Evolutionary conservation across 441 rosid species (phyloP).

Genomic region (Adansonia rubrostipa): DNA sequence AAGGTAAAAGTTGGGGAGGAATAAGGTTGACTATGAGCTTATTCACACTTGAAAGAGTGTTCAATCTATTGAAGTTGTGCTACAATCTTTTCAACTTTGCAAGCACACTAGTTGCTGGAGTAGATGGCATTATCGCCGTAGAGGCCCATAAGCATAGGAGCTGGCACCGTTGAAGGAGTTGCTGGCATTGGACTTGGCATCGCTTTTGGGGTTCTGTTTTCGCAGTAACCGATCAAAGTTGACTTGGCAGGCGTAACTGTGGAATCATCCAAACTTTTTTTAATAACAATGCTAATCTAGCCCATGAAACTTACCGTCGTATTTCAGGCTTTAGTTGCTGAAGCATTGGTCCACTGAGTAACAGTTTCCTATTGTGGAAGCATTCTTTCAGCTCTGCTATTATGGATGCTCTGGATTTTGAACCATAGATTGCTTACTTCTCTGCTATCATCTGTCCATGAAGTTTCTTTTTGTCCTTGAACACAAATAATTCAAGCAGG

Average conservation of each 20-base stretch:
- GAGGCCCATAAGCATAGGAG: constrained; percentile 46
- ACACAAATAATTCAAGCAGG: constrained; percentile 27
- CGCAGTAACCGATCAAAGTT: constrained; percentile 29
- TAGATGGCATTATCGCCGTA: background rate
- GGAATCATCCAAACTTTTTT: no score
- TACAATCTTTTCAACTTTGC: no score
- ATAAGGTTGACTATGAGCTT: background rate
- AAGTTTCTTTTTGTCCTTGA: constrained; percentile 79
- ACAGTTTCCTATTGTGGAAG: background rate
- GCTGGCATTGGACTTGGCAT: constrained; percentile 42
- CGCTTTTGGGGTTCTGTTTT: constrained; percentile 46
- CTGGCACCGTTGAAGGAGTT: constrained; percentile 54
- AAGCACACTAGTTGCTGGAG: constrained; percentile 24
- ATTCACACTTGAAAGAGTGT: no score
- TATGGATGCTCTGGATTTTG: background rate
- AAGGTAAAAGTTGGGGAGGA: background rate
- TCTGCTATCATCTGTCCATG: constrained; percentile 56
- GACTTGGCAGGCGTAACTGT: constrained; percentile 8
- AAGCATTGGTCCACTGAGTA: constrained; percentile 50
- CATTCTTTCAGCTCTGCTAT: background rate
- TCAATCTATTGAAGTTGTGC: background rate
- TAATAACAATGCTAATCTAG: no score
- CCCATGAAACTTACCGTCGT: constrained; percentile 23
- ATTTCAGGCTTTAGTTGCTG: constrained; percentile 58
- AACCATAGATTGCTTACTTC: background rate